Evolutionary conservation across 164 flowering plant species (phyloP).

Genomic region (Berberis thunbergii): DNA sequence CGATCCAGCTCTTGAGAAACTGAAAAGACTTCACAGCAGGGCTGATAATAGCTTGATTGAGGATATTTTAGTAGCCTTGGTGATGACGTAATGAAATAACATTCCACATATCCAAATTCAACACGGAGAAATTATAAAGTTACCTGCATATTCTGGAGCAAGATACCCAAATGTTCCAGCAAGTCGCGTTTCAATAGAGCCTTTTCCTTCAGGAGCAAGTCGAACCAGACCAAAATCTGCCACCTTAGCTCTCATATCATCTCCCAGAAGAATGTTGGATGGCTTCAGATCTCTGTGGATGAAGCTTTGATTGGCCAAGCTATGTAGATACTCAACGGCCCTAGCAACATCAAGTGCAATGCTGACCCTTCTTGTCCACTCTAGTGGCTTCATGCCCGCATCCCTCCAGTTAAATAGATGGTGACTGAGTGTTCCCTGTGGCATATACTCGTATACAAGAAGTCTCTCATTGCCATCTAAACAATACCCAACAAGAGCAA

Average conservation of each 20-base stretch:
- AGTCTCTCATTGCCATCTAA: constrained; percentile 85
- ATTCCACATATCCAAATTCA: too few species aligned
- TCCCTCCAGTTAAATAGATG: constrained; percentile 66
- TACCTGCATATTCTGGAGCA: constrained; percentile 98
- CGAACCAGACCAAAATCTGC: constrained; percentile 96
- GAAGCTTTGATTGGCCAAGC: constrained; percentile 75
- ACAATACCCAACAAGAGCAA: constrained; percentile 76
- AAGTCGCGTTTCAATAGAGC: constrained; percentile 64
- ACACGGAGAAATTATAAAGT: not conserved
- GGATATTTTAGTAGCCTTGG: too few species aligned
- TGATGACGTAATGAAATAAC: too few species aligned
- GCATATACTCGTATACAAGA: constrained; percentile 89
- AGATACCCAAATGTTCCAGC: constrained; percentile 98
- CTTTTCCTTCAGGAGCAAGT: constrained; percentile 81
- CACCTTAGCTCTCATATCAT: constrained; percentile 93
- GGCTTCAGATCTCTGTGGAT: constrained; percentile 94
- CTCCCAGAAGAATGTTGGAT: constrained; percentile 87
- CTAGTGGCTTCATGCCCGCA: constrained; percentile 66
- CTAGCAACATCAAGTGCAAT: constrained; percentile 93
- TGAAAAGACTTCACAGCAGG: too few species aligned
- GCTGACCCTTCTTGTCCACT: constrained; percentile 68
- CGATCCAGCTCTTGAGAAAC: too few species aligned
- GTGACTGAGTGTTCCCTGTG: constrained; percentile 79
- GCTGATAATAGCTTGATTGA: too few species aligned
- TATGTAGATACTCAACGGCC: constrained; percentile 88